phyloP scores from a whole-genome alignment of 257 asterid genomes.

The Galeopsis tetrahit region DNA sequence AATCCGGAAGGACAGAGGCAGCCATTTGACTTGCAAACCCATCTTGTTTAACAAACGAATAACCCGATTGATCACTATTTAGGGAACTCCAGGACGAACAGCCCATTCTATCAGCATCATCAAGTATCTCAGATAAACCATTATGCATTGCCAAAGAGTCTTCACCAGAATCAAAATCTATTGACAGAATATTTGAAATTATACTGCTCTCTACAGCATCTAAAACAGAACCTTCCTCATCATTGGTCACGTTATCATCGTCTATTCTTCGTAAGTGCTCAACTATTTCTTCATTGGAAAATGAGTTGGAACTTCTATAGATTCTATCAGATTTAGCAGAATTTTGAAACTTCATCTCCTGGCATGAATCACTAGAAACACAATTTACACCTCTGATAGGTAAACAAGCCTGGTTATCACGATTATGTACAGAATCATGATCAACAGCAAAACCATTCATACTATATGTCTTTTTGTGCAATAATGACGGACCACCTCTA shows the following conservation, averaged over 20 bases:
- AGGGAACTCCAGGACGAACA: conserved; percentile 80
- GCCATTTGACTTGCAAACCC: conserved; percentile 58
- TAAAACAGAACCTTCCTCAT: conserved; percentile 58
- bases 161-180: conserved; percentile 77
- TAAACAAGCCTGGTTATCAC: conserved; percentile 60
- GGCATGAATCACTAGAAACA: conserved; percentile 58
- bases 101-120: conserved; percentile 58
- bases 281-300: conserved; percentile 95
- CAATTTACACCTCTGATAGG: conserved; percentile 66
- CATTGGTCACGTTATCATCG: conserved; percentile 57
- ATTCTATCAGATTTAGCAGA: conserved; percentile 83
- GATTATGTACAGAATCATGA: conserved; percentile 53
- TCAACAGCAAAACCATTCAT: conserved; percentile 49
- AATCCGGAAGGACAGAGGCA: conserved; percentile 57
- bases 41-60: conserved; percentile 57
- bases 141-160: conserved; percentile 60
- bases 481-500: conserved; percentile 43
- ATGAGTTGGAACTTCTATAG: conserved; percentile 77
- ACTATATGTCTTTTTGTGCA: conserved; percentile 50
- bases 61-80: conserved; percentile 63
- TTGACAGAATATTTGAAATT: conserved; percentile 78
- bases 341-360: conserved; percentile 77
- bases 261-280: conserved; percentile 88
- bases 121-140: conserved; percentile 52
- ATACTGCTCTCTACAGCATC: conserved; percentile 74